Percentiles rank a stretch among this genome's conserved stretches.
These are phyloP conservation scores for Cryptococcus sp. DNA, from an alignment of 1,284 basidiomycete genomes.

Conservation along the genomic window DNA sequence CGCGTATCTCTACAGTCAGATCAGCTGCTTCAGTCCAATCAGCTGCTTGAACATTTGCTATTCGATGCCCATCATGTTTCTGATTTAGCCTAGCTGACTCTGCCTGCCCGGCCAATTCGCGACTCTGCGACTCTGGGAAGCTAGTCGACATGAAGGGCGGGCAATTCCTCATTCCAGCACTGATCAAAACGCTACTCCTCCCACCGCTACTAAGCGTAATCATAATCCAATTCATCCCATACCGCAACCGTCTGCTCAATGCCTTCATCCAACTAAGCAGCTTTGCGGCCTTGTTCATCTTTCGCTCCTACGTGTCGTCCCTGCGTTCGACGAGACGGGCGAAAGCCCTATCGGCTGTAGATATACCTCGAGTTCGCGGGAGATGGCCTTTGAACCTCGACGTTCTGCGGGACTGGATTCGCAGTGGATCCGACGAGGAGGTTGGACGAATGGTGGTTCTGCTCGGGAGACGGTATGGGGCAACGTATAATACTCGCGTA, in stretches of 20 bases:
- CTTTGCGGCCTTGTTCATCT: conserved; percentile 9
- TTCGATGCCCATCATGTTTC: too few species aligned
- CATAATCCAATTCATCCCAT: not conserved
- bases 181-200: not conserved
- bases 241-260: not conserved
- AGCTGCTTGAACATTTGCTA: too few species aligned
- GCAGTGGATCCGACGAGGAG: conserved; percentile 38
- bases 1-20: too few species aligned
- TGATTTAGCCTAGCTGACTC: too few species aligned
- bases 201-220: not conserved
- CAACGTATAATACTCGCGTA: conserved; percentile 43
- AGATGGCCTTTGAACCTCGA: conserved; percentile 41
- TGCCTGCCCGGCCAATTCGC: too few species aligned
- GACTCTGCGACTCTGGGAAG: too few species aligned
- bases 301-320: conserved; percentile 4
- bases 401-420: conserved; percentile 39
- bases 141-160: not conserved
- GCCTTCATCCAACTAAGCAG: not conserved
- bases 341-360: conserved; percentile 15
- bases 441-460: conserved; percentile 41
- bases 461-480: conserved; percentile 29
- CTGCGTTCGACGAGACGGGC: conserved; percentile 10
- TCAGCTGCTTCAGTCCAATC: too few species aligned
- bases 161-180: not conserved
- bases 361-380: conserved; percentile 34